Evolutionary conservation across 257 asterid genomes (phyloP).

Genomic region (Euphrasia confusa): DNA sequence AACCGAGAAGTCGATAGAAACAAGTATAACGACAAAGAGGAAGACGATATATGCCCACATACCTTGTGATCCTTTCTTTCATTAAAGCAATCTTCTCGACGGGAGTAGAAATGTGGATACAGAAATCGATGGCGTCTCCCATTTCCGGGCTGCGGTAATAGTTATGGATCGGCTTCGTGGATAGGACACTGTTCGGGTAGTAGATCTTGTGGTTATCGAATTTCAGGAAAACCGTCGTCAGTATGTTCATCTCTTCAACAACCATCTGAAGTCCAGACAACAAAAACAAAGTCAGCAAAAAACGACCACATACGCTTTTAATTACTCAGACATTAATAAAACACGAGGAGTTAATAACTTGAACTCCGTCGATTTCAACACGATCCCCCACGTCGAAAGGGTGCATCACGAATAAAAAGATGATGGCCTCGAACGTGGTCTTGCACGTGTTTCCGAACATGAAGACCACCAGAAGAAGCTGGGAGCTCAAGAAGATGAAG

Average conservation of each 20-base stretch:
- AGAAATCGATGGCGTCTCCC: conserved; percentile 81
- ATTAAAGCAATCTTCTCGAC: conserved; percentile 55
- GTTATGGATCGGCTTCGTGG: conserved; percentile 73
- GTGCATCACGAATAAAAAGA: conserved; percentile 91
- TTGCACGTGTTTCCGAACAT: conserved; percentile 93
- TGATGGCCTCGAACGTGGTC: conserved; percentile 87
- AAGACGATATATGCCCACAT: conserved; percentile 1
- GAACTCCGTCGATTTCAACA: conserved; percentile 78
- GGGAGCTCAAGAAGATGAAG: conserved; percentile 81
- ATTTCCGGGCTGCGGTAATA: conserved; percentile 91
- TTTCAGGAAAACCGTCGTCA: conserved; percentile 72
- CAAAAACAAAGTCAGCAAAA: not conserved
- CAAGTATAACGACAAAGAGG: not conserved
- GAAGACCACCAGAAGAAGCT: conserved; percentile 73
- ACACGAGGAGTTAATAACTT: conserved; percentile 36
- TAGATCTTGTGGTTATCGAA: conserved; percentile 68
- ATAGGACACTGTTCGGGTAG: conserved; percentile 69
- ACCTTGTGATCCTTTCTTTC: conserved; percentile 80
- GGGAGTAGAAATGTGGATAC: conserved; percentile 73
- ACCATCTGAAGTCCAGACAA: conserved; percentile 55
- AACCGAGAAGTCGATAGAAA: not conserved
- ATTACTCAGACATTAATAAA: no score
- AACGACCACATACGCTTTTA: not conserved
- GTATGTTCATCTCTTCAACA: conserved; percentile 91
- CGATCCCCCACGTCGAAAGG: conserved; percentile 97